Evolutionary conservation across 805 yeast genomes (phyloP).

Genomic region (Wickerhamiella allomyrinae): DNA sequence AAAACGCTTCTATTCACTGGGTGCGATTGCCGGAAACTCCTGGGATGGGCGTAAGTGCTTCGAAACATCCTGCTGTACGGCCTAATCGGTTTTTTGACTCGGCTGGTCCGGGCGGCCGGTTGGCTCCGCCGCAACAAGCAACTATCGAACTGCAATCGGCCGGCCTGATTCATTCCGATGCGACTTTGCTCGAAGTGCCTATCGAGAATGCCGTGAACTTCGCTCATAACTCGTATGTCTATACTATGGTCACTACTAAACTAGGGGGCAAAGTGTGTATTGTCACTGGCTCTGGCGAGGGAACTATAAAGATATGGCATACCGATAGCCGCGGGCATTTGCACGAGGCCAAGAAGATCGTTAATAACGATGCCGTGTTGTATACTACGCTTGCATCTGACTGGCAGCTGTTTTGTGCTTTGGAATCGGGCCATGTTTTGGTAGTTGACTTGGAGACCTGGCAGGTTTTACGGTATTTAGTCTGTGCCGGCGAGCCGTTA

Average conservation of each 20-base stretch:
- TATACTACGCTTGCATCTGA: slow-evolving; percentile 45
- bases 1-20: slow-evolving; percentile 79
- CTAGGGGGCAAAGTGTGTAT: slow-evolving; percentile 26
- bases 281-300: slow-evolving; percentile 83
- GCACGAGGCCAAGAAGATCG: slow-evolving; percentile 10
- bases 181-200: slow-evolving; percentile 37
- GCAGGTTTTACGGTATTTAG: slow-evolving; percentile 36
- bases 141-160: slow-evolving; percentile 8
- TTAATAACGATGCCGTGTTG: slow-evolving; percentile 36
- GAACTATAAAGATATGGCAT: slow-evolving; percentile 70
- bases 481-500: slow-evolving; percentile 26
- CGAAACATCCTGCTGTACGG: slow-evolving; percentile 38
- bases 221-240: slow-evolving; percentile 87
- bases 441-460: slow-evolving; percentile 79
- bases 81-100: slow-evolving; percentile 81
- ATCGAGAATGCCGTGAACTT: slow-evolving; percentile 50
- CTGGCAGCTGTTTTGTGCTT: slow-evolving; percentile 71
- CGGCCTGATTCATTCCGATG: slow-evolving; percentile 3
- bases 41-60: not conserved
- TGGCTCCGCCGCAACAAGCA: slow-evolving; percentile 22
- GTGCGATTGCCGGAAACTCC: slow-evolving; percentile 30
- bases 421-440: slow-evolving; percentile 57
- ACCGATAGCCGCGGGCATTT: slow-evolving; percentile 18
- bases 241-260: slow-evolving; percentile 38
- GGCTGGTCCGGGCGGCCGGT: slow-evolving; percentile 61